These are phyloP conservation scores for Fusarium graminum DNA, from an alignment of 2,329 filamentous ascomycete genomes.

Conservation along the genomic window DNA sequence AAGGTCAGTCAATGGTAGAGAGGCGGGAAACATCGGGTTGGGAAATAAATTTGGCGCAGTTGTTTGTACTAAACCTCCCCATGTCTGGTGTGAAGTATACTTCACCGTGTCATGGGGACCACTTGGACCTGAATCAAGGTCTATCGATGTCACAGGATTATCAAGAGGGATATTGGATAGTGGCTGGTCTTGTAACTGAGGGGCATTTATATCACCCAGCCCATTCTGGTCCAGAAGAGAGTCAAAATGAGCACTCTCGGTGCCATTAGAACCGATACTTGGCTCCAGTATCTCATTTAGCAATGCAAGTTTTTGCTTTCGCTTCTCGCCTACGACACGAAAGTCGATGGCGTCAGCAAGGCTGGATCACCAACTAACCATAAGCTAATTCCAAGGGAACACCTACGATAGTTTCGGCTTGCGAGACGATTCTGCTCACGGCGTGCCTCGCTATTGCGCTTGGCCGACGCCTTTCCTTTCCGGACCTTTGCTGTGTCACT, in stretches of 20 bases:
- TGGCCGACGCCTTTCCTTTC: conserved; percentile 37
- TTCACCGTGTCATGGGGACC: not conserved
- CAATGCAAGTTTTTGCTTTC: conserved; percentile 59
- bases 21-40: not conserved
- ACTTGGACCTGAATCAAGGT: not conserved
- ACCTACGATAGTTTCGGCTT: conserved; percentile 53
- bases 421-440: conserved; percentile 49
- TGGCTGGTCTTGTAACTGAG: conserved; percentile 3
- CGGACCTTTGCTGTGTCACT: conserved; percentile 20
- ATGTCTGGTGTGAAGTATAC: not conserved
- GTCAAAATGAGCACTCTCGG: not conserved
- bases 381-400: conserved; percentile 1
- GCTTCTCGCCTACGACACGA: conserved; percentile 56
- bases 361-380: conserved; percentile 17
- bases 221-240: not conserved
- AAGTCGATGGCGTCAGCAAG: conserved; percentile 32
- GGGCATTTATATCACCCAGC: not conserved
- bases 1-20: not conserved
- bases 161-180: not conserved
- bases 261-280: conserved; percentile 13
- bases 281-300: conserved; percentile 55
- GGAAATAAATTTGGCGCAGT: not conserved
- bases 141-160: conserved; percentile 2
- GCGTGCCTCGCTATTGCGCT: conserved; percentile 45
- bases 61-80: not conserved